Percentiles rank a stretch among this genome's conserved stretches.
Conservation (phyloP, 202 grass and related monocot genomes). For the Digitaria exilis region DNA sequence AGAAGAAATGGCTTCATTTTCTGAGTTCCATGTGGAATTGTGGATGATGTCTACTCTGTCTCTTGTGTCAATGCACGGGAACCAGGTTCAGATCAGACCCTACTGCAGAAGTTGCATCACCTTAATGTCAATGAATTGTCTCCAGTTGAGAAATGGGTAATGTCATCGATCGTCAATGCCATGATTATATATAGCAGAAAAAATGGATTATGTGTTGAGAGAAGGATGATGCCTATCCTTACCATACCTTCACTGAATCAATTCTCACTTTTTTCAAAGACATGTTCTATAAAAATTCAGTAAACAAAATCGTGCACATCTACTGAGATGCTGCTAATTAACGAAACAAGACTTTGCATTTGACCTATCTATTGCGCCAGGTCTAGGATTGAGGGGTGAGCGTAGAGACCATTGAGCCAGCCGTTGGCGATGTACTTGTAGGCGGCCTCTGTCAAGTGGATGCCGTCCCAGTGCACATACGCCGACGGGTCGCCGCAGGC, state of each 20-base stretch:
- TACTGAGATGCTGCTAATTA: not conserved
- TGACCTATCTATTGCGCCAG: not conserved
- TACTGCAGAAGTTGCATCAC: not conserved
- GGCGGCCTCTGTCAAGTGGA: constrained; percentile 60
- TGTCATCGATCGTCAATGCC: too few relatives aligned
- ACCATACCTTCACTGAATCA: not conserved
- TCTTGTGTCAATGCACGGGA: not conserved
- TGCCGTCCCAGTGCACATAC: constrained; percentile 60
- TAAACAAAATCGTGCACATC: not conserved
- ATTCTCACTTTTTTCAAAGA: not conserved
- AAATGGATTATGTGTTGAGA: not conserved
- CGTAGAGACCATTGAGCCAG: constrained; percentile 65
- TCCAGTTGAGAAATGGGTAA: too few relatives aligned
- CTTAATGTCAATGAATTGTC: not conserved
- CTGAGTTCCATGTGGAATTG: not conserved
- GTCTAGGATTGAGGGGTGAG: constrained; percentile 54
- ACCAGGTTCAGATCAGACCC: not conserved
- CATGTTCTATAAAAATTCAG: not conserved
- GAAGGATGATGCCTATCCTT: not conserved
- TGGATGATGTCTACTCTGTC: not conserved
- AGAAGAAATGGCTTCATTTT: not conserved
- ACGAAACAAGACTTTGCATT: not conserved
- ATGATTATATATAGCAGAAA: not conserved
- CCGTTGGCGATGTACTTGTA: constrained; percentile 53
- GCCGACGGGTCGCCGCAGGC: constrained; percentile 43